Evolutionary conservation across 2,329 filamentous ascomycete species (phyloP).

Genomic region (Sodiomyces alkalinus): DNA sequence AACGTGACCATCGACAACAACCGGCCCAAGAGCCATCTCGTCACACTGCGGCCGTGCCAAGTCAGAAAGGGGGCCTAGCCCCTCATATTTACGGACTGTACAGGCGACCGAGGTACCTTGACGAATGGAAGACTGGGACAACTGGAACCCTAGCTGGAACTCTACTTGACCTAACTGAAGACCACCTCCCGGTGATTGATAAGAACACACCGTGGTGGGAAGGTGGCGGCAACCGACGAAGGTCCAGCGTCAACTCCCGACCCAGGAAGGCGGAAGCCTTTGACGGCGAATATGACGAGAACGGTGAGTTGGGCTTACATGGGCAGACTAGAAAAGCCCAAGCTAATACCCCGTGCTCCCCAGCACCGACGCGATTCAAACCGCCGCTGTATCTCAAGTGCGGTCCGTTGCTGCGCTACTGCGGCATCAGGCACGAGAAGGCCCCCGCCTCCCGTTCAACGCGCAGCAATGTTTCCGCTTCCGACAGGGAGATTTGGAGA

Average conservation of each 20-base stretch:
- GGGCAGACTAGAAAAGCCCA: too few relatives aligned
- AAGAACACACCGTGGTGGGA: slow-evolving; percentile 67
- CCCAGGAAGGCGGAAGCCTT: slow-evolving; percentile 47
- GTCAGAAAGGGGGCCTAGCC: too few relatives aligned
- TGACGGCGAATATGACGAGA: slow-evolving; percentile 52
- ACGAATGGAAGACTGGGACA: slow-evolving; percentile 59
- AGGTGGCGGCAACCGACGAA: slow-evolving; percentile 26
- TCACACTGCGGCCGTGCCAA: too few relatives aligned
- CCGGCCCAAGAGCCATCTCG: too few relatives aligned
- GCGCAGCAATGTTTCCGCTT: slow-evolving; percentile 15
- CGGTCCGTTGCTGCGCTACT: slow-evolving; percentile 80
- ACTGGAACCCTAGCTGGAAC: slow-evolving; percentile 43
- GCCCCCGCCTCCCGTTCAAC: slow-evolving; percentile 19
- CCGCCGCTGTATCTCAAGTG: slow-evolving; percentile 77
- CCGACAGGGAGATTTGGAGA: slow-evolving; percentile 71
- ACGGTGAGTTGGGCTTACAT: too few relatives aligned
- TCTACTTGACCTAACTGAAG: slow-evolving; percentile 42
- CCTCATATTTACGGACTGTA: slow-evolving; percentile 46
- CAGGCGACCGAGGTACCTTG: slow-evolving; percentile 41
- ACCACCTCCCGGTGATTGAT: slow-evolving; percentile 20
- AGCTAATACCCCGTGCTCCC: too few relatives aligned
- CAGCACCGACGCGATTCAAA: slow-evolving; percentile 57
- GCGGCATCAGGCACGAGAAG: slow-evolving; percentile 58
- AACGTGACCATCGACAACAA: too few relatives aligned
- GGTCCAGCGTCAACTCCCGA: slow-evolving; percentile 29